A percentile compares a stretch with the other conserved stretches of the same genome.
Evolutionary conservation across 1,139 yeast genomes (phyloP).

Genomic region (Magnusiomyces suaveolens): DNA sequence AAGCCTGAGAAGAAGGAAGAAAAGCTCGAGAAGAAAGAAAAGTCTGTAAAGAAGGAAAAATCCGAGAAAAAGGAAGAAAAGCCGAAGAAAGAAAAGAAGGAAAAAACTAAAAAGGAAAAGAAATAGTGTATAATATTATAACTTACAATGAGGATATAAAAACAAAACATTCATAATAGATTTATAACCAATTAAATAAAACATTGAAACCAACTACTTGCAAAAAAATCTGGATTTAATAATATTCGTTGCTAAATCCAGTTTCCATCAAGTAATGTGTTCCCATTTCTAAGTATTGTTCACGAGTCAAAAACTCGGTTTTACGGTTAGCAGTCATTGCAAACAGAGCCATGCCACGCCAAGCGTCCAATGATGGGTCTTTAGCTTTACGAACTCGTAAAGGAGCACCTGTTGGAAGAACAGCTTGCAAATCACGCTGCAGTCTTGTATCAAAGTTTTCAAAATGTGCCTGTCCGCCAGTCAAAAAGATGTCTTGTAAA

Average conservation of each 20-base stretch:
- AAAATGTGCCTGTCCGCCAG: slow-evolving; percentile 75
- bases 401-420: slow-evolving; percentile 61
- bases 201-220: too few relatives aligned
- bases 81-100: slow-evolving; percentile 5
- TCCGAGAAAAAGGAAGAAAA: slow-evolving; percentile 8
- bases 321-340: slow-evolving; percentile 42
- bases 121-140: background rate
- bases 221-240: too few relatives aligned
- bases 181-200: too few relatives aligned
- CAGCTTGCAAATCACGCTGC: slow-evolving; percentile 51
- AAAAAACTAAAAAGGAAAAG: slow-evolving; percentile 5
- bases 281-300: slow-evolving; percentile 83
- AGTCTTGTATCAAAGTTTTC: slow-evolving; percentile 61
- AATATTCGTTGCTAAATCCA: slow-evolving; percentile 50
- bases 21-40: slow-evolving; percentile 34
- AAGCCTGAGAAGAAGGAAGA: slow-evolving; percentile 19
- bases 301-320: slow-evolving; percentile 47
- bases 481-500: slow-evolving; percentile 57
- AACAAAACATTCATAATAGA: background rate
- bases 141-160: background rate
- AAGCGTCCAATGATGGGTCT: slow-evolving; percentile 69
- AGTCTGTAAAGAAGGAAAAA: slow-evolving; percentile 7
- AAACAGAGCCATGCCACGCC: slow-evolving; percentile 93
- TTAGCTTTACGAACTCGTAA: slow-evolving; percentile 53
- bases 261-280: slow-evolving; percentile 85